Percentiles rank a stretch among this genome's conserved stretches.
These are phyloP conservation scores for Pistacia vera DNA, from an alignment of 345 rosid genomes.

Conservation along the genomic window DNA sequence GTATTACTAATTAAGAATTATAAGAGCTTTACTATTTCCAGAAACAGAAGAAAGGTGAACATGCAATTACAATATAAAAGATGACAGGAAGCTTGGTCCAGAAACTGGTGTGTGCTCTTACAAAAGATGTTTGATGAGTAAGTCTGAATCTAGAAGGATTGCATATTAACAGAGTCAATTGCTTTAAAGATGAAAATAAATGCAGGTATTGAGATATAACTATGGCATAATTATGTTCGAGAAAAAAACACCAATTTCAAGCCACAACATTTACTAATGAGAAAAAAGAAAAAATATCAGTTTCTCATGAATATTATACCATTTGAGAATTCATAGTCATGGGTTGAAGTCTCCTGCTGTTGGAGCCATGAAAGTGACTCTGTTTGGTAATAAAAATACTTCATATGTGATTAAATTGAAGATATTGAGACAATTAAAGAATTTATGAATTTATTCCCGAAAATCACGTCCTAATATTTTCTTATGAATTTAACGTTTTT, in stretches of 20 bases:
- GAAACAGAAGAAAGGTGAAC: neutral
- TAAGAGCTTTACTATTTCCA: neutral
- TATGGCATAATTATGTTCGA: neutral
- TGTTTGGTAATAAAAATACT: too few species aligned
- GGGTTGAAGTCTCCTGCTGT: conserved; percentile 73
- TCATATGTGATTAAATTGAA: too few species aligned
- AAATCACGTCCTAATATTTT: too few species aligned
- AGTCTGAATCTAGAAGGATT: conserved; percentile 94
- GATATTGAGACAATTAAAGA: too few species aligned
- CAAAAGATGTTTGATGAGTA: conserved; percentile 89
- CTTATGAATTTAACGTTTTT: too few species aligned
- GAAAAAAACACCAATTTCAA: conserved; percentile 10
- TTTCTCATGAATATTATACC: conserved; percentile 45
- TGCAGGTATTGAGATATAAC: neutral
- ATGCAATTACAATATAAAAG: conserved; percentile 63
- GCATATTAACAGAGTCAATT: conserved; percentile 21
- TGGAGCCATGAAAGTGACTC: too few species aligned
- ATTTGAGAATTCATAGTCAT: conserved; percentile 73
- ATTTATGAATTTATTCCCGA: too few species aligned
- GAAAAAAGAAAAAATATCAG: neutral
- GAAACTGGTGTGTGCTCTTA: conserved; percentile 81
- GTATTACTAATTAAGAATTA: neutral
- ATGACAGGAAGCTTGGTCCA: conserved; percentile 86
- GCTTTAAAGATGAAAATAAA: conserved; percentile 17
- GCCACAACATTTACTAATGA: neutral